Evolutionary conservation across 176 grass and related monocot genomes (phyloP).

Genomic region (Triticum aestivum): IWGSC_CS_RefSeq_v2.1 NC_057801.1:429137352-429137851

Average conservation of each 20-base stretch:
- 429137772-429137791: constrained; percentile 92
- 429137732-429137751: not conserved
- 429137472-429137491: not conserved
- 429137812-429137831: constrained; percentile 91
- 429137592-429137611: constrained; percentile 88
- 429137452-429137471: not conserved
- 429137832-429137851: constrained; percentile 82
- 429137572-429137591: constrained; percentile 87
- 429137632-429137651: constrained; percentile 98
- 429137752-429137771: constrained; percentile 18
- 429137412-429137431: constrained; percentile 15
- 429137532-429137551: constrained; percentile 1
- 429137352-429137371: not conserved
- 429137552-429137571: constrained; percentile 17
- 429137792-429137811: constrained; percentile 91
- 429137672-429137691: constrained; percentile 58
- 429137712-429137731: constrained; percentile 7
- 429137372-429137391: not conserved
- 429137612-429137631: constrained; percentile 99
- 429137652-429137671: constrained; percentile 86
- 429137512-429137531: not conserved
- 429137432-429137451: not conserved
- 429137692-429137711: constrained; percentile 11
- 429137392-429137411: not conserved
- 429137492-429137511: not conserved